phyloP scores from a whole-genome alignment of 257 asterid genomes.

The Voacanga thouarsii region DNA sequence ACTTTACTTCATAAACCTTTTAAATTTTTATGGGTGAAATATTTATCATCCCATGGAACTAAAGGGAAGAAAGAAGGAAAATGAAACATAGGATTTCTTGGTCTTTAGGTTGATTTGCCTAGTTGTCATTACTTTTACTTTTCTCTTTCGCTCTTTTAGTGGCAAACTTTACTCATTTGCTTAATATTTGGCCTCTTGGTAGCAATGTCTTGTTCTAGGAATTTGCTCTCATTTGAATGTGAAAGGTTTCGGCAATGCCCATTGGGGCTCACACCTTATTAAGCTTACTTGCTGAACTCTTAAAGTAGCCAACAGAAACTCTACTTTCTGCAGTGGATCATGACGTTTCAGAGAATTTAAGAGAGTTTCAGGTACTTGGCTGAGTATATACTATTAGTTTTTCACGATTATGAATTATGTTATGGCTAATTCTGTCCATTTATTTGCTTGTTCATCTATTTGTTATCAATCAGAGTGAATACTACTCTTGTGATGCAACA shows the following conservation, averaged over 20 bases:
- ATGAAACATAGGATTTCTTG: not conserved
- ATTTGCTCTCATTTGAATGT: constrained; percentile 92
- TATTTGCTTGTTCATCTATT: constrained; percentile 7
- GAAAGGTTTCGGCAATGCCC: constrained; percentile 95
- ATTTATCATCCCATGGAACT: not conserved
- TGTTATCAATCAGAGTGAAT: constrained; percentile 64
- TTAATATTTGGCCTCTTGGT: not conserved
- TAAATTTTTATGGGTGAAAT: constrained; percentile 6
- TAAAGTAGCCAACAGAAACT: constrained; percentile 70
- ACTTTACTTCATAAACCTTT: not conserved
- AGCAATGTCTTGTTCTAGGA: constrained; percentile 96
- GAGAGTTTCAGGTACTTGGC: constrained; percentile 78
- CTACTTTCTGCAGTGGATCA: constrained; percentile 52
- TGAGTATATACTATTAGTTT: constrained; percentile 13
- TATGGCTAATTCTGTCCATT: constrained; percentile 18
- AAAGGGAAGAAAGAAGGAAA: not conserved
- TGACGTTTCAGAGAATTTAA: constrained; percentile 65
- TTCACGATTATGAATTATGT: not conserved
- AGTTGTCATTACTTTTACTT: not conserved
- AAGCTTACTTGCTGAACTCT: constrained; percentile 94
- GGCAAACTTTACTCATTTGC: constrained; percentile 17
- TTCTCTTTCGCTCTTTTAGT: not conserved
- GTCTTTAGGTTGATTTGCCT: not conserved
- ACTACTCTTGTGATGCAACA: constrained; percentile 92
- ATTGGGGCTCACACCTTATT: constrained; percentile 90